Evolutionary conservation across 176 grass and related monocot species (phyloP), one percentile per base, ranked within the genome.

Genomic region (Melocanna baccifera): DNA sequence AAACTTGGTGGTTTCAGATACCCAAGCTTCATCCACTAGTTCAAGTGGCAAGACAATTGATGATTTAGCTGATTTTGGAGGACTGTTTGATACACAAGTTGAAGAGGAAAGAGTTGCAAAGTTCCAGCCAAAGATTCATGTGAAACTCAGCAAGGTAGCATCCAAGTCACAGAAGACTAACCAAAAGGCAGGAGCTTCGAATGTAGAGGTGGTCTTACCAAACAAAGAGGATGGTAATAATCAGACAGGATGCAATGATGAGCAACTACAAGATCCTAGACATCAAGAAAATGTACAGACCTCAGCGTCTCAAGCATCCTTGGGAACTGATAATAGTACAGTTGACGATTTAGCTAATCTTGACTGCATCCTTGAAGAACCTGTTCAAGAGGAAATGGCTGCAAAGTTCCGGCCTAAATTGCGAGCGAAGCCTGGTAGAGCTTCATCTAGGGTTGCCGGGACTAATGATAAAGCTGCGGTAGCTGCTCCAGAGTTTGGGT

Each of bases 41-140:
- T 75, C 62, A 75, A 62, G 19, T 76, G 46, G 62, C 52, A 71
- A 64, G 53, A 62, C 52, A 62, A 52, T 86, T 76, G 88, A 81
- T 76, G 82, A 85, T 62, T 75, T 85, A 34, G 82, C 36, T 62
- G 82, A 89, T 16, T 81, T 85, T 76, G 83, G 34, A 45, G 82
- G 71, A 39, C 2, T 75, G 20, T 69, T 29, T 81, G 77, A 76
- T 69, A 67, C 32, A 5, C 77, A 76, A 19, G 56, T 30, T 76
- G 65, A 89, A 52, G 76, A 62, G 69, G 76, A 89, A 85, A 85
- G 61, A 42, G 20, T 61, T 84, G 10, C 81, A 41, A 84, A 84
- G 62, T 80, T 78, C 40, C 82, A 80, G 19, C 75, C 68, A 23
- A 80, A 80, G 62, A 37, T 41, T 40, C 68, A 47, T n/a, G 29